These are phyloP conservation scores for Talaromyces verruculosus DNA, from an alignment of 2,329 filamentous ascomycete species.

Conservation along the genomic window DNA sequence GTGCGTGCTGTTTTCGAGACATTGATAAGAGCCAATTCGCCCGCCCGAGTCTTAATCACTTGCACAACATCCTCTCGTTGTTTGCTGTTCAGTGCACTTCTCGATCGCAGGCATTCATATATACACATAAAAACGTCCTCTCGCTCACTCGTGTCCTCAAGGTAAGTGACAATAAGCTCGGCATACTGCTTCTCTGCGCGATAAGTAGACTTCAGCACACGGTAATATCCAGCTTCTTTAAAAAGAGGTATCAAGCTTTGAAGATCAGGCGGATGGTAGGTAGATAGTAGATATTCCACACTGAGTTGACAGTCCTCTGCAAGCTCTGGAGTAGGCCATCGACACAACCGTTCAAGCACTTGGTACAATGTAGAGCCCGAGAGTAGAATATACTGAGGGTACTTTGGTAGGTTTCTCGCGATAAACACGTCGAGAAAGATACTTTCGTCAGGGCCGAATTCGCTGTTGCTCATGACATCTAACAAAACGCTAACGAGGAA, in stretches of 20 bases:
- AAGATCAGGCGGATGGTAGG: constrained; percentile 86
- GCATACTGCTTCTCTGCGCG: constrained; percentile 75
- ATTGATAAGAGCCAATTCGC: constrained; percentile 66
- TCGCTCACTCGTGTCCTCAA: constrained; percentile 78
- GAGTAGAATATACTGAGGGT: constrained; percentile 89
- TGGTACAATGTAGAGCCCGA: constrained; percentile 81
- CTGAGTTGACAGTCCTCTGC: constrained; percentile 96
- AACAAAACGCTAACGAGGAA: constrained; percentile 88
- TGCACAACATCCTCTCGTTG: constrained; percentile 70
- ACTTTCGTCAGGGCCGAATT: constrained; percentile 75
- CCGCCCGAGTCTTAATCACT: constrained; percentile 65
- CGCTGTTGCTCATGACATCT: constrained; percentile 75
- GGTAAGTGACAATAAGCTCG: constrained; percentile 74
- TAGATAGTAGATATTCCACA: constrained; percentile 87
- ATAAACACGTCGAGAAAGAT: constrained; percentile 99
- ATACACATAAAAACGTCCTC: constrained; percentile 77
- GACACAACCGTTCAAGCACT: constrained; percentile 78
- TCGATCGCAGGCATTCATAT: constrained; percentile 67
- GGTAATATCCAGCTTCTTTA: constrained; percentile 77
- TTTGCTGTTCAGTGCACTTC: constrained; percentile 63
- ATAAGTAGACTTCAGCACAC: constrained; percentile 88
- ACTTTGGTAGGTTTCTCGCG: constrained; percentile 91
- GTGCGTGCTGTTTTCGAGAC: constrained; percentile 64
- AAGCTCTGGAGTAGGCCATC: constrained; percentile 75
- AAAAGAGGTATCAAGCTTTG: constrained; percentile 74